Evolutionary conservation across 352 stramenopile species (phyloP).

Genomic region (Elongisporangium senticosum): DNA sequence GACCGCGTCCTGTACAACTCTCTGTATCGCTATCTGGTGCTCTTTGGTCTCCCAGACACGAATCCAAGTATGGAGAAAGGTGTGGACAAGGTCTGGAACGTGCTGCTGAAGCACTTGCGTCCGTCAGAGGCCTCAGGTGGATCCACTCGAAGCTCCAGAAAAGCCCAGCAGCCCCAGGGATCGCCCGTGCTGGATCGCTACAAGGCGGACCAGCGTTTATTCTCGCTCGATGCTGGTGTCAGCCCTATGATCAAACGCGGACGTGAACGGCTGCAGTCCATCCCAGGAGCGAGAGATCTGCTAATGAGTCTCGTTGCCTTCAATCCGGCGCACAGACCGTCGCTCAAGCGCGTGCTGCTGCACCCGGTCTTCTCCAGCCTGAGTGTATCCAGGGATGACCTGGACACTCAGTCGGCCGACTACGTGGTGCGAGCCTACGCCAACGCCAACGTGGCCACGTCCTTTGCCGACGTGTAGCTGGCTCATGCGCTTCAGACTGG

Average conservation of each 20-base stretch:
- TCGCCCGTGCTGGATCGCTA: background rate
- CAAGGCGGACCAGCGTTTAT: conserved; percentile 28
- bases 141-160: conserved; percentile 6
- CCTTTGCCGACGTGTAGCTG: conserved; percentile 37
- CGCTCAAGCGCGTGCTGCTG: conserved; percentile 57
- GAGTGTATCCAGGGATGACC: conserved; percentile 4
- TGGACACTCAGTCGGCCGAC: conserved; percentile 19
- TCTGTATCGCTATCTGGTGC: conserved; percentile 94
- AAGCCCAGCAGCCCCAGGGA: background rate
- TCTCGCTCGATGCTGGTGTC: conserved; percentile 40
- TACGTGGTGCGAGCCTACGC: conserved; percentile 61
- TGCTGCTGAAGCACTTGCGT: conserved; percentile 59
- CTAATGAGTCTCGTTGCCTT: conserved; percentile 57
- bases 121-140: conserved; percentile 22
- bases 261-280: conserved; percentile 35
- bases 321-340: conserved; percentile 50
- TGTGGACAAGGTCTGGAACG: conserved; percentile 46
- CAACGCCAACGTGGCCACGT: conserved; percentile 4
- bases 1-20: conserved; percentile 93
- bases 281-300: conserved; percentile 40
- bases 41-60: conserved; percentile 88
- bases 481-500: background rate
- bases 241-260: conserved; percentile 45
- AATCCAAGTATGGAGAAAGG: conserved; percentile 39
- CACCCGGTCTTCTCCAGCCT: conserved; percentile 57